These are phyloP conservation scores for Oryza glaberrima DNA, from an alignment of 176 grass and related monocot genomes.

Conservation along the genomic window DNA sequence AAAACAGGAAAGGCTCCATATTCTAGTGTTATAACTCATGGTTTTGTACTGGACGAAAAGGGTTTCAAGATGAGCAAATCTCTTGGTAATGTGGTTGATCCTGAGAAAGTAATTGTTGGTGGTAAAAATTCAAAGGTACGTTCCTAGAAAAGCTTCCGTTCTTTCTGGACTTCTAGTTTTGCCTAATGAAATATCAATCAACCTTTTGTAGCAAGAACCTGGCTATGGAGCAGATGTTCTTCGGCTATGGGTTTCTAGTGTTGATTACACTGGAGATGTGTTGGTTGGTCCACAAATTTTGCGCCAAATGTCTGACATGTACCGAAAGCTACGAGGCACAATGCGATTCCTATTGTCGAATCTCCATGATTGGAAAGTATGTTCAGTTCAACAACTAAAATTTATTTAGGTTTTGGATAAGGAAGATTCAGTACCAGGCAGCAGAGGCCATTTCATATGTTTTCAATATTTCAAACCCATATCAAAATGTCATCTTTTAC, in stretches of 20 bases:
- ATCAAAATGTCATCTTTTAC: background rate
- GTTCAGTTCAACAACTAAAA: conserved; percentile 29
- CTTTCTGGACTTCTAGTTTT: conserved; percentile 46
- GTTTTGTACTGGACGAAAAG: conserved; percentile 90
- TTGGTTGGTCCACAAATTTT: conserved; percentile 81
- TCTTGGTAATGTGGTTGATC: conserved; percentile 86
- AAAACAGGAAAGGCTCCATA: conserved; percentile 88
- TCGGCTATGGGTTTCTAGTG: conserved; percentile 97
- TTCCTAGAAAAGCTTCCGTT: conserved; percentile 24
- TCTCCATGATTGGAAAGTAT: conserved; percentile 98
- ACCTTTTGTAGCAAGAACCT: conserved; percentile 75
- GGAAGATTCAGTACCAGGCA: background rate
- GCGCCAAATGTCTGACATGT: conserved; percentile 95
- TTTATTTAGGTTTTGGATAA: conserved; percentile 27
- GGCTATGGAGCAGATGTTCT: conserved; percentile 93
- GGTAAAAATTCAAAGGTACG: conserved; percentile 84
- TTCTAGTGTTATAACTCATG: conserved; percentile 89
- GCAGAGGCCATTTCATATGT: background rate
- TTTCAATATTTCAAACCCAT: conserved; percentile 5
- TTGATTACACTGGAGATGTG: conserved; percentile 91
- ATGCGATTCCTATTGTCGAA: conserved; percentile 93
- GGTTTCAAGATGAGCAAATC: conserved; percentile 99
- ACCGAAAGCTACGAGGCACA: conserved; percentile 90
- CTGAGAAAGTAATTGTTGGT: conserved; percentile 80
- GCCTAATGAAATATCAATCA: conserved; percentile 11